Evolutionary conservation across 129 eudicot species (phyloP).

Genomic region (Oenanthe sinensis): DNA sequence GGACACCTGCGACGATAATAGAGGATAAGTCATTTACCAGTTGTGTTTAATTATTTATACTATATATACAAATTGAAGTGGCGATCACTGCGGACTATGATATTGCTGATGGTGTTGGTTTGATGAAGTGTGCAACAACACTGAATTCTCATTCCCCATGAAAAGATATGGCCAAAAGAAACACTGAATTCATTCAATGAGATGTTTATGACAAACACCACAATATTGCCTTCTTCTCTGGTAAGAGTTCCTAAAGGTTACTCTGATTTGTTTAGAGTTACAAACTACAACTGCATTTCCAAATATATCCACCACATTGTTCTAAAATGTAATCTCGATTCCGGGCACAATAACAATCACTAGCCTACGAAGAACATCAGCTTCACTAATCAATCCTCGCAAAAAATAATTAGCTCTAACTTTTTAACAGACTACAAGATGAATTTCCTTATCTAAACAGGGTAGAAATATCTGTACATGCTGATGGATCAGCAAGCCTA

Average conservation of each 20-base stretch:
- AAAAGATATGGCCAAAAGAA: too few relatives aligned
- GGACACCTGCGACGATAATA: too few relatives aligned
- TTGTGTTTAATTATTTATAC: too few relatives aligned
- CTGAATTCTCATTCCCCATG: too few relatives aligned
- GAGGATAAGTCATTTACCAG: too few relatives aligned
- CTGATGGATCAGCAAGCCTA: not conserved
- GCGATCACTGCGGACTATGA: too few relatives aligned
- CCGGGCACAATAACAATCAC: not conserved
- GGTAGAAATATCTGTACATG: not conserved
- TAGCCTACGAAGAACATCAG: not conserved
- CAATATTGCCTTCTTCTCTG: not conserved
- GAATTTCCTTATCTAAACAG: not conserved
- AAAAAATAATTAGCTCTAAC: not conserved
- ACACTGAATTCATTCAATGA: not conserved
- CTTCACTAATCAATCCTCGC: not conserved
- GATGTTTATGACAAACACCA: not conserved
- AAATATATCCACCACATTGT: not conserved
- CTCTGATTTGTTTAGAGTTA: not conserved
- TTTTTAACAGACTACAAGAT: not conserved
- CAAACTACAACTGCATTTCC: not conserved
- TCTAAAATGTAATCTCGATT: not conserved
- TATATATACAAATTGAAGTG: too few relatives aligned
- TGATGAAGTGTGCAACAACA: too few relatives aligned
- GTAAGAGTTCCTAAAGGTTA: not conserved
- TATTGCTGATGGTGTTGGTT: too few relatives aligned